A percentile compares a stretch with the other conserved stretches of the same genome.
These are phyloP conservation scores for Fusarium sp. DNA, from an alignment of 2,329 filamentous ascomycete genomes.

Conservation along the genomic window DNA sequence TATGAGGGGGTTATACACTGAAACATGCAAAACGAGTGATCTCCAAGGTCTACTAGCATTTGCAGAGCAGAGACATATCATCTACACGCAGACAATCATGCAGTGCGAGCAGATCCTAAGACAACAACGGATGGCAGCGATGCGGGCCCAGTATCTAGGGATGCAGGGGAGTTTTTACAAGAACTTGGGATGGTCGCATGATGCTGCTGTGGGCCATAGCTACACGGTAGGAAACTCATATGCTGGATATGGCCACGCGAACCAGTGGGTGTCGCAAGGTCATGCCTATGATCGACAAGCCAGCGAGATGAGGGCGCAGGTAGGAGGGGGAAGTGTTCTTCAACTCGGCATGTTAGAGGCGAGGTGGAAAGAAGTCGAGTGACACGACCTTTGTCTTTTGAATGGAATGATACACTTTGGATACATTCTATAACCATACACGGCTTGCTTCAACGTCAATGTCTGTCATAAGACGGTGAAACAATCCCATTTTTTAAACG, in stretches of 20 bases:
- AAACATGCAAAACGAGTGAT: constrained; percentile 41
- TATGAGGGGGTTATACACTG: constrained; percentile 48
- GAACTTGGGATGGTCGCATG: constrained; percentile 29
- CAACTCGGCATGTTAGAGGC: constrained; percentile 46
- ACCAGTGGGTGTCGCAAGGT: constrained; percentile 43
- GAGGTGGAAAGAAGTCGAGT: constrained; percentile 51
- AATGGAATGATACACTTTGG: neutral
- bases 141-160: constrained; percentile 42
- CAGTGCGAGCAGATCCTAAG: constrained; percentile 40
- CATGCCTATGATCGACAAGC: constrained; percentile 46
- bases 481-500: constrained; percentile 19
- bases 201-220: constrained; percentile 25
- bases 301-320: constrained; percentile 25
- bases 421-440: neutral
- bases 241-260: constrained; percentile 47
- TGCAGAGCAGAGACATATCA: constrained; percentile 39
- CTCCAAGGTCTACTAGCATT: constrained; percentile 41
- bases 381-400: neutral
- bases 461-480: neutral
- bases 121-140: constrained; percentile 38
- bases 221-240: constrained; percentile 46
- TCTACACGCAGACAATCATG: constrained; percentile 48
- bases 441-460: neutral
- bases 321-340: constrained; percentile 16
- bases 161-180: constrained; percentile 41